Percentiles rank a stretch among this genome's conserved stretches.
These are phyloP conservation scores for Candida ascalaphidarum DNA, from an alignment of 805 yeast genomes.

Conservation along the genomic window DNA sequence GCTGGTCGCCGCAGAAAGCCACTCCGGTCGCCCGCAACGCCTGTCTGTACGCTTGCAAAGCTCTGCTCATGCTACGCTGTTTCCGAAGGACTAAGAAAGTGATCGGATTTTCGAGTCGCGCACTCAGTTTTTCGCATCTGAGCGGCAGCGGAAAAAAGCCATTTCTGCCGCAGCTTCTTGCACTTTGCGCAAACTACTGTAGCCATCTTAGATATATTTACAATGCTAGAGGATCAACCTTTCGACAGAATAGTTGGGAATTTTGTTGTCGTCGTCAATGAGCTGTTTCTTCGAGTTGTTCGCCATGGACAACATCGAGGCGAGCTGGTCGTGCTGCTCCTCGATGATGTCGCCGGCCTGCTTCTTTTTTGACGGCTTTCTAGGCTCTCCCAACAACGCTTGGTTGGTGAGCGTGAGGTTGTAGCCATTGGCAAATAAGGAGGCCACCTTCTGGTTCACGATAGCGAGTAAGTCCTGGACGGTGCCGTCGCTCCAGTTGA, in stretches of 20 bases:
- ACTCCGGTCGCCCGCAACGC: constrained; percentile 59
- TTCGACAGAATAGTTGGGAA: constrained; percentile 51
- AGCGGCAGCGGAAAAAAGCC: too few species aligned
- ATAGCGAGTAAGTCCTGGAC: constrained; percentile 35
- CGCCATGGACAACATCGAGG: constrained; percentile 23
- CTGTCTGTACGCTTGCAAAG: constrained; percentile 50
- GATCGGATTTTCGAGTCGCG: too few species aligned
- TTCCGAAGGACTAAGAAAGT: too few species aligned
- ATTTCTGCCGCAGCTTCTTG: too few species aligned
- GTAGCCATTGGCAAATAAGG: constrained; percentile 33
- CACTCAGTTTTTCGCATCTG: too few species aligned
- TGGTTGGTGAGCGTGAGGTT: constrained; percentile 40
- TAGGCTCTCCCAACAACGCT: constrained; percentile 22
- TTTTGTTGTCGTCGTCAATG: constrained; percentile 26
- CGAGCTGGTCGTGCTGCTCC: constrained; percentile 21
- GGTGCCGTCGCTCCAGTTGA: constrained; percentile 51
- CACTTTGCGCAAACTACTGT: too few species aligned
- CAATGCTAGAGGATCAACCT: constrained; percentile 26
- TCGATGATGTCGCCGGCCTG: constrained; percentile 18
- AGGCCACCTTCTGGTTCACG: constrained; percentile 40
- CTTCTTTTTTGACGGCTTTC: constrained; percentile 14
- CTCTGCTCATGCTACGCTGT: too few species aligned
- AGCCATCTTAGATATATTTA: constrained; percentile 1
- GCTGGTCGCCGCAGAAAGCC: constrained; percentile 46
- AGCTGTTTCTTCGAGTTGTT: constrained; percentile 16